Evolutionary conservation across 192 early-diverging fungal genomes (phyloP).

Genomic region (Allomyces macrogynus): DNA sequence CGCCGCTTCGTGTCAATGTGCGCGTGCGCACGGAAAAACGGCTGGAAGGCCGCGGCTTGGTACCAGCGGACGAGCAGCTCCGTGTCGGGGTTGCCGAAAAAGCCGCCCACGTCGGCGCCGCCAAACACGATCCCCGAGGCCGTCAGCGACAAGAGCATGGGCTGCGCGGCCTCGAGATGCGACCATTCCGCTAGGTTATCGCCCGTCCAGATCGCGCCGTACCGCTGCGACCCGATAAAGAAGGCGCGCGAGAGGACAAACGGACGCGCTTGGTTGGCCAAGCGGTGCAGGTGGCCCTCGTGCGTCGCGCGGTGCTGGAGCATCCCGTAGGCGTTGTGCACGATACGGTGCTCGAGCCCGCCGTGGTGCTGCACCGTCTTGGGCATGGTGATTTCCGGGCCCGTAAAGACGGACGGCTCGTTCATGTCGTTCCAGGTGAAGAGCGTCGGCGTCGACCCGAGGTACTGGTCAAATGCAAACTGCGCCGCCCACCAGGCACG

Average conservation of each 20-base stretch:
- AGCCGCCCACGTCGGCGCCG: constrained; percentile 93
- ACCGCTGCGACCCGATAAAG: constrained; percentile 87
- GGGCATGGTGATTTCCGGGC: constrained; percentile 89
- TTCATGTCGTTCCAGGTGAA: constrained; percentile 99
- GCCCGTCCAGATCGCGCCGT: constrained; percentile 95
- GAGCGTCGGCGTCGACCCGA: constrained; percentile 55
- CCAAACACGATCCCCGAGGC: constrained; percentile 71
- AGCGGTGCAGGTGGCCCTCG: constrained; percentile 49
- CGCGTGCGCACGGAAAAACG: constrained; percentile 94
- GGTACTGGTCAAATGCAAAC: constrained; percentile 61
- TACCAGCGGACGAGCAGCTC: constrained; percentile 95
- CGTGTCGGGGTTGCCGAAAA: constrained; percentile 83
- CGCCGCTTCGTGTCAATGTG: constrained; percentile 93
- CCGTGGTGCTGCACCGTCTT: constrained; percentile 79
- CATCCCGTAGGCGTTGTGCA: constrained; percentile 87
- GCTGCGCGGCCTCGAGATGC: constrained; percentile 54
- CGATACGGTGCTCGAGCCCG: constrained; percentile 76
- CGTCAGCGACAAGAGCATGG: constrained; percentile 79
- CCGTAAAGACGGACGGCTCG: constrained; percentile 70
- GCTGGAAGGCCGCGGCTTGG: constrained; percentile 82
- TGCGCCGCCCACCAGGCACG: constrained; percentile 56
- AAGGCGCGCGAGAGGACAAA: constrained; percentile 93
- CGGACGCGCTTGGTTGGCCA: constrained; percentile 36
- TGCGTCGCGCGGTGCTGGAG: constrained; percentile 69
- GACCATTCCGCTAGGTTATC: constrained; percentile 86